phyloP scores from a whole-genome alignment of 768 basidiomycete genomes.

The Xerocomus brunneocitrinus region DNA sequence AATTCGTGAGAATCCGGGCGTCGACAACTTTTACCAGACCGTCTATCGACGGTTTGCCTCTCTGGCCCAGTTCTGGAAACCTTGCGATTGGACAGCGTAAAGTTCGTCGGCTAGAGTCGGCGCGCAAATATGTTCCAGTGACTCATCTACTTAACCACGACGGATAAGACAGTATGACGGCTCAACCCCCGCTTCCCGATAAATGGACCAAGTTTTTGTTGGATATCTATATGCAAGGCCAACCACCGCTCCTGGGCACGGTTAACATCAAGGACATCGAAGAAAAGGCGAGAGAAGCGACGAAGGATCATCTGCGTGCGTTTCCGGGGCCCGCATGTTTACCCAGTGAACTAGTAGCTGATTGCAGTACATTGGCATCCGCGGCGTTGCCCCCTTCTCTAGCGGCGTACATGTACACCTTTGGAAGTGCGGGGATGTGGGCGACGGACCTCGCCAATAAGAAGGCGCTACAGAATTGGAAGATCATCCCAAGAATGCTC shows the following conservation, averaged over 20 bases:
- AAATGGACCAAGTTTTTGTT: conserved; percentile 26
- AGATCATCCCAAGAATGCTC: conserved; percentile 80
- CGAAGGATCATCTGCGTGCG: conserved; percentile 55
- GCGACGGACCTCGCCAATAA: conserved; percentile 66
- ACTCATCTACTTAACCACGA: too few species aligned
- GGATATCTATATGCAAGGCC: conserved; percentile 15
- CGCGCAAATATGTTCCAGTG: too few species aligned
- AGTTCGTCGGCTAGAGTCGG: too few species aligned
- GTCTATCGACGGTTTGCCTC: too few species aligned
- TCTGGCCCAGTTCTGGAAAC: too few species aligned
- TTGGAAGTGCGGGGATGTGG: conserved; percentile 70
- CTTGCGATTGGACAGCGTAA: too few species aligned
- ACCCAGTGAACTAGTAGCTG: background rate
- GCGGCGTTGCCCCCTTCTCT: conserved; percentile 3
- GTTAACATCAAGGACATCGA: conserved; percentile 61
- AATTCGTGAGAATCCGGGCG: too few species aligned
- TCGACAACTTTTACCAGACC: too few species aligned
- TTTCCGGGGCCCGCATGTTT: background rate
- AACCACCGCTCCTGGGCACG: conserved; percentile 44
- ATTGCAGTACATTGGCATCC: background rate
- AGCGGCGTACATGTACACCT: conserved; percentile 73
- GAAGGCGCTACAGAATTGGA: conserved; percentile 58
- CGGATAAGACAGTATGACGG: conserved; percentile 13
- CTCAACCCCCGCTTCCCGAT: conserved; percentile 12
- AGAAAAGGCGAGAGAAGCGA: conserved; percentile 56